Percentiles rank a stretch among this genome's conserved stretches.
phyloP scores from a whole-genome alignment of 148 eudicot genomes.

The Camellia lanceoleosa region DNA sequence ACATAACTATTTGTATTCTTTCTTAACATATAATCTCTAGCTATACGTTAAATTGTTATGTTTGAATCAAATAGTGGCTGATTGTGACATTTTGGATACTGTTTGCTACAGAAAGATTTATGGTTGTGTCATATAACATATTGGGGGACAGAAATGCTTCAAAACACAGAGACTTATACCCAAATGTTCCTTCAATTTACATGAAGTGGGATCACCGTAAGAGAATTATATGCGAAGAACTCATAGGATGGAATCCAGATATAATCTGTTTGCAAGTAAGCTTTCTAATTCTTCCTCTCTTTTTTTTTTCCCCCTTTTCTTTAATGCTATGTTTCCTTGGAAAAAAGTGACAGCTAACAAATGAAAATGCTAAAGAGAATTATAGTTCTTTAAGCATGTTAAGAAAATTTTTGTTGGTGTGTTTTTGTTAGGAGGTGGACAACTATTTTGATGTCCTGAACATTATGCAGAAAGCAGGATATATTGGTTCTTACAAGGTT shows the following conservation, averaged over 20 bases:
- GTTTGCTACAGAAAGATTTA: slow-evolving; percentile 23
- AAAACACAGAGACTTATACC: slow-evolving; percentile 32
- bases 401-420: not conserved
- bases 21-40: not conserved
- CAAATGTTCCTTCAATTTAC: slow-evolving; percentile 25
- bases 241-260: slow-evolving; percentile 28
- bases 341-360: not conserved
- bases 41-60: not conserved
- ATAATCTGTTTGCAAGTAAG: slow-evolving; percentile 38
- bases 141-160: slow-evolving; percentile 38
- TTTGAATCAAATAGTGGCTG: not conserved
- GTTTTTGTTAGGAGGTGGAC: slow-evolving; percentile 34
- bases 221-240: slow-evolving; percentile 27
- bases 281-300: not conserved
- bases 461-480: slow-evolving; percentile 30
- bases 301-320: not conserved
- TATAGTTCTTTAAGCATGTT: not conserved
- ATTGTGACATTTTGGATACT: not conserved
- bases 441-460: slow-evolving; percentile 32
- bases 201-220: slow-evolving; percentile 32
- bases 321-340: not conserved
- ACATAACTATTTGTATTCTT: not conserved
- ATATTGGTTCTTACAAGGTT: slow-evolving; percentile 34
- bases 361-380: not conserved
- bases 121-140: slow-evolving; percentile 31